Evolutionary conservation across 805 yeast genomes (phyloP).

Genomic region (Saccharomycopsis fermentans): DNA sequence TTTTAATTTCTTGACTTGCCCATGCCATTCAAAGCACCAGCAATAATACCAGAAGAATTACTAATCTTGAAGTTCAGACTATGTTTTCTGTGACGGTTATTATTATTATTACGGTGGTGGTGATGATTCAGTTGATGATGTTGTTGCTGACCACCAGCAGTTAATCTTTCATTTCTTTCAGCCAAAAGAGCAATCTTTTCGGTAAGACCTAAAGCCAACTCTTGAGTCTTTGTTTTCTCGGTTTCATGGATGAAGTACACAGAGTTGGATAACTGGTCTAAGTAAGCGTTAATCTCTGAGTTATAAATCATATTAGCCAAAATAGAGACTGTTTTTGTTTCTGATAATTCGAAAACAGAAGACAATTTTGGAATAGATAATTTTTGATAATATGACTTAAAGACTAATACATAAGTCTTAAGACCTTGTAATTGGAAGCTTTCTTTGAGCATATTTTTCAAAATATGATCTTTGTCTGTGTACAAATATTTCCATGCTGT

Average conservation of each 20-base stretch:
- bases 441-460: constrained; percentile 55
- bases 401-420: constrained; percentile 84
- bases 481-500: constrained; percentile 73
- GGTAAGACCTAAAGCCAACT: constrained; percentile 72
- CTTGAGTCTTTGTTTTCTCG: constrained; percentile 78
- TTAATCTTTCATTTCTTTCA: constrained; percentile 78
- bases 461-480: constrained; percentile 53
- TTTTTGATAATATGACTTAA: constrained; percentile 64
- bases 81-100: constrained; percentile 21
- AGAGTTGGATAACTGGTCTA: constrained; percentile 55
- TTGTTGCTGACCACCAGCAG: constrained; percentile 58
- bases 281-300: constrained; percentile 67
- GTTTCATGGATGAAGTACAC: constrained; percentile 66
- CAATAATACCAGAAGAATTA: constrained; percentile 27
- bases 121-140: constrained; percentile 19
- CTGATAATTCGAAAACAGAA: constrained; percentile 52
- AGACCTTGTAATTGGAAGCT: constrained; percentile 85
- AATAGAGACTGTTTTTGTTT: constrained; percentile 46
- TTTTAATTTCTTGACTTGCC: constrained; percentile 17
- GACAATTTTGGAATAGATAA: constrained; percentile 61
- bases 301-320: constrained; percentile 66
- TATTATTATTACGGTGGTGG: constrained; percentile 19
- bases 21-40: constrained; percentile 31
- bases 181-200: constrained; percentile 70
- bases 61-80: constrained; percentile 24